These are phyloP conservation scores for Rhazya stricta DNA, from an alignment of 257 asterid genomes.

Conservation along the genomic window DNA sequence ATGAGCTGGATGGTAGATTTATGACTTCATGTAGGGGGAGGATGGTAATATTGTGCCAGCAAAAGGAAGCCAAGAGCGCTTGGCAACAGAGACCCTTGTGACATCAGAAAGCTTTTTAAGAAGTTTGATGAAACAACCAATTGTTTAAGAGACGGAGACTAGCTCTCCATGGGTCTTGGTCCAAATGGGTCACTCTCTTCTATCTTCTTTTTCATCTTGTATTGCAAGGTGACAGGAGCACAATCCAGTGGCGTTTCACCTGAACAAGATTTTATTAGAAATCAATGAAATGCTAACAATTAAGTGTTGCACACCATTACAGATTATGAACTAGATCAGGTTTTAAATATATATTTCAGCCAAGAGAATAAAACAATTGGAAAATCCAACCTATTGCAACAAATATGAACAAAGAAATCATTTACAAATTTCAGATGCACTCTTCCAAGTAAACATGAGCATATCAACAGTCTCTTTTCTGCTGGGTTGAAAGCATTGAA, in stretches of 20 bases:
- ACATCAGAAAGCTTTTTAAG: slow-evolving; percentile 11
- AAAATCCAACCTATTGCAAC: not conserved
- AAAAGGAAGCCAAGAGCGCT: not conserved
- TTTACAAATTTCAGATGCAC: not conserved
- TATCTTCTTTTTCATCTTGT: slow-evolving; percentile 81
- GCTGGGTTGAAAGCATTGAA: not conserved
- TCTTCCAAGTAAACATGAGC: not conserved
- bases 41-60: not conserved
- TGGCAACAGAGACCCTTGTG: not conserved
- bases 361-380: not conserved
- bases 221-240: slow-evolving; percentile 93
- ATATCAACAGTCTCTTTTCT: not conserved
- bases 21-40: not conserved
- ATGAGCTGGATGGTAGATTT: not conserved
- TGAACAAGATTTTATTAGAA: slow-evolving; percentile 26
- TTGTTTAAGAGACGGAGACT: slow-evolving; percentile 18
- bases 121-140: slow-evolving; percentile 19
- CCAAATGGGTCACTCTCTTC: slow-evolving; percentile 37
- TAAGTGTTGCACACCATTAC: slow-evolving; percentile 2
- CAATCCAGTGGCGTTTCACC: slow-evolving; percentile 97
- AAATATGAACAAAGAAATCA: not conserved
- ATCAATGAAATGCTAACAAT: not conserved
- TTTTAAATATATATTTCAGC: no score
- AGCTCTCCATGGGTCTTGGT: slow-evolving; percentile 19
- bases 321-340: not conserved